Evolutionary conservation across 2,329 filamentous ascomycete genomes (phyloP).

Genomic region (Diplodia mutila): DNA sequence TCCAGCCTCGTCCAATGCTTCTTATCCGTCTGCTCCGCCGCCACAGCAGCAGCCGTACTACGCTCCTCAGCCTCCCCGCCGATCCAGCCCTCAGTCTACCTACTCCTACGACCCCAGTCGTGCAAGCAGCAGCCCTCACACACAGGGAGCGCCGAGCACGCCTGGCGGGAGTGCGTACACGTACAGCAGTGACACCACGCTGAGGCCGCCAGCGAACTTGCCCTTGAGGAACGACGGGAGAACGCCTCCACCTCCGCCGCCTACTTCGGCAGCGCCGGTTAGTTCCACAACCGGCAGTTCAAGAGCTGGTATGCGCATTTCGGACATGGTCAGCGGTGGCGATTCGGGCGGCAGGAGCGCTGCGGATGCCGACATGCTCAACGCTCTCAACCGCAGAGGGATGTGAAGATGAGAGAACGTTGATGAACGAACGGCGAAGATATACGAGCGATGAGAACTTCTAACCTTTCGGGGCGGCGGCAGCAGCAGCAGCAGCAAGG

Average conservation of each 20-base stretch:
- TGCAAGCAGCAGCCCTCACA: conserved; percentile 48
- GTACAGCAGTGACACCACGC: conserved; percentile 31
- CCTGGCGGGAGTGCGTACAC: conserved; percentile 39
- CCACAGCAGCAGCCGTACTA: conserved; percentile 46
- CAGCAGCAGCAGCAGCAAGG: conserved; percentile 22
- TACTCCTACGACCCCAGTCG: conserved; percentile 49
- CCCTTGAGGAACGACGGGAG: conserved; percentile 45
- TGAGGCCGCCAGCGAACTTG: conserved; percentile 36
- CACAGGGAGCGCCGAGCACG: conserved; percentile 42
- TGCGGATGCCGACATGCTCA: conserved; percentile 50
- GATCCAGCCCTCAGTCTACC: conserved; percentile 47
- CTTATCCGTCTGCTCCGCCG: conserved; percentile 43
- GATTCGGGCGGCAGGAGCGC: conserved; percentile 41
- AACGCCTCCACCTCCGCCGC: conserved; percentile 34
- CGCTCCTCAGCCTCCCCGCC: conserved; percentile 42
- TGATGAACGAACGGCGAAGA: conserved; percentile 22
- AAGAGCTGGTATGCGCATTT: conserved; percentile 46
- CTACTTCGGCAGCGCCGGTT: conserved; percentile 36
- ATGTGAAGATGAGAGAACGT: conserved; percentile 26
- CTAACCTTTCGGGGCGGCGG: conserved; percentile 13
- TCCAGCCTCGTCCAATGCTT: conserved; percentile 48
- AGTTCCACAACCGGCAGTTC: conserved; percentile 31
- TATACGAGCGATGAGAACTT: conserved; percentile 23
- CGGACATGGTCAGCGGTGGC: conserved; percentile 43
- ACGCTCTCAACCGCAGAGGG: conserved; percentile 46